These are phyloP conservation scores for Brassica incana DNA, from an alignment of 345 rosid genomes.

Conservation along the genomic window DNA sequence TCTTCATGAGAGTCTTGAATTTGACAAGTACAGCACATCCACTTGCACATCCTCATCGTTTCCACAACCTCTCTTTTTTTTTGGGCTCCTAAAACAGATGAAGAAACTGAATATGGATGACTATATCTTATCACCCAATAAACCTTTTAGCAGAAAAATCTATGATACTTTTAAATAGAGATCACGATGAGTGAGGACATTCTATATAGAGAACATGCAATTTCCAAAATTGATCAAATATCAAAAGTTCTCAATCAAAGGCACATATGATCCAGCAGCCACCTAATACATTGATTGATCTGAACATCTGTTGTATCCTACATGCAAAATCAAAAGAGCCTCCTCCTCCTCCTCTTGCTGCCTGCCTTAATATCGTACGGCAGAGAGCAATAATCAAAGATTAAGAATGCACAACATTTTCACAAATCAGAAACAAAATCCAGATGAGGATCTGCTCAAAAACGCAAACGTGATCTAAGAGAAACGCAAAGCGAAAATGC, in stretches of 20 bases:
- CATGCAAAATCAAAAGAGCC: slow-evolving; percentile 2
- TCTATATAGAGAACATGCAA: no score
- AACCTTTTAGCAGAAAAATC: no score
- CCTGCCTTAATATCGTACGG: neutral
- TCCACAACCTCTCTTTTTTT: no score
- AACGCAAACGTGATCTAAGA: neutral
- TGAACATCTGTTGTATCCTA: neutral
- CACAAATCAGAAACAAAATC: slow-evolving; percentile 14
- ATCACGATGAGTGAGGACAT: no score
- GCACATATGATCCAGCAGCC: no score
- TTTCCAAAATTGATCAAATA: no score
- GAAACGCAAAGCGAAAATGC: neutral
- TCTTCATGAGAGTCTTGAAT: slow-evolving; percentile 72
- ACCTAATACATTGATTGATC: no score
- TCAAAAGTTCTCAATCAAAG: no score
- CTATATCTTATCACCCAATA: no score
- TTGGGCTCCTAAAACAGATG: slow-evolving; percentile 24
- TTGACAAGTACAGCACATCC: slow-evolving; percentile 90
- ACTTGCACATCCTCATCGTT: slow-evolving; percentile 75
- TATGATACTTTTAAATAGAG: no score
- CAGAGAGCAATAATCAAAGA: neutral
- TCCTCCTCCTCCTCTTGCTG: neutral
- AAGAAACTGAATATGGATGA: neutral
- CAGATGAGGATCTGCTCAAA: slow-evolving; percentile 4
- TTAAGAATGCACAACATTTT: neutral